These are phyloP conservation scores for Paramyrothecium sp. DNA, from an alignment of 2,329 filamentous ascomycete species.

Conservation along the genomic window DNA sequence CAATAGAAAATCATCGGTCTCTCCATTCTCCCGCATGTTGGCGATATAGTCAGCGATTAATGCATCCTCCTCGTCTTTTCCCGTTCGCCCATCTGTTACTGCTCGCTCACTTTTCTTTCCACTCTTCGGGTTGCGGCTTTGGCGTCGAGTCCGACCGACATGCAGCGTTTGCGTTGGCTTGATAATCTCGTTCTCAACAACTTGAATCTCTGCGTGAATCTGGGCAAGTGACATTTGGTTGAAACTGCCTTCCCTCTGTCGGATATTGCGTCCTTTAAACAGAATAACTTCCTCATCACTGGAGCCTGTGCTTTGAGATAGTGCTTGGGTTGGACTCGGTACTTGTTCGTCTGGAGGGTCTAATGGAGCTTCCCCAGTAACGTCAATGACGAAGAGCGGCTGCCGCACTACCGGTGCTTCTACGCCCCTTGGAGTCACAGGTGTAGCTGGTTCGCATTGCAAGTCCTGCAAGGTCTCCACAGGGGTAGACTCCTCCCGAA, in stretches of 20 bases:
- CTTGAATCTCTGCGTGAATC: conserved; percentile 30
- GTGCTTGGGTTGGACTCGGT: too few relatives aligned
- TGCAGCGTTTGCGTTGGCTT: background rate
- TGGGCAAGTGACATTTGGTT: conserved; percentile 18
- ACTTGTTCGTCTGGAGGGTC: background rate
- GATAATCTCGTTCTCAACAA: conserved; percentile 20
- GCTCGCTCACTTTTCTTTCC: conserved; percentile 14
- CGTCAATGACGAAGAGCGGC: conserved; percentile 35
- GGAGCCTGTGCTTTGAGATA: conserved; percentile 34
- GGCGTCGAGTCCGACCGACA: background rate
- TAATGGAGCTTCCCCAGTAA: conserved; percentile 23
- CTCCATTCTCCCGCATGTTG: conserved; percentile 55
- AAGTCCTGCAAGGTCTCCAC: background rate
- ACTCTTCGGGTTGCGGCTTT: conserved; percentile 9
- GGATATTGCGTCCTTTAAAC: conserved; percentile 55
- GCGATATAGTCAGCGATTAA: conserved; percentile 69
- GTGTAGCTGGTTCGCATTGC: background rate
- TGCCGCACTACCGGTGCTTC: conserved; percentile 3
- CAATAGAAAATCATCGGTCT: conserved; percentile 59
- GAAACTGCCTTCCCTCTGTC: conserved; percentile 17
- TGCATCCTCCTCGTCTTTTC: conserved; percentile 47
- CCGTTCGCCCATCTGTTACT: too few relatives aligned
- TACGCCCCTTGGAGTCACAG: too few relatives aligned
- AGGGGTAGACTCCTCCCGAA: too few relatives aligned
- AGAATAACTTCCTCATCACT: conserved; percentile 65